Evolutionary conservation across 371 early-diverging fungal genomes (phyloP).

Genomic region (Thermomucor indicae-seudaticae): DNA sequence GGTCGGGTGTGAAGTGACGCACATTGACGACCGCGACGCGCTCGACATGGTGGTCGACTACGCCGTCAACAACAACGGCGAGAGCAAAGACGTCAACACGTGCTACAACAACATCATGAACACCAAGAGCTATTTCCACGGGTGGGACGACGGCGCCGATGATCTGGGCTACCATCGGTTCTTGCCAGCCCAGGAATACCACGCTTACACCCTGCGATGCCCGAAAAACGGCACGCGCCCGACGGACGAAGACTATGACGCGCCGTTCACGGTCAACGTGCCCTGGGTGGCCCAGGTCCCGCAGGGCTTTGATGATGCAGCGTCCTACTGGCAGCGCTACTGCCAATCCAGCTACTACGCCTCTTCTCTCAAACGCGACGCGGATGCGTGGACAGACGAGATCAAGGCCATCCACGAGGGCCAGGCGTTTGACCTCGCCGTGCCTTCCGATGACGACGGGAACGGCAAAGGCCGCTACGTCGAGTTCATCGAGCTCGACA

Average conservation of each 20-base stretch:
- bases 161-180: constrained; percentile 53
- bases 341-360: constrained; percentile 33
- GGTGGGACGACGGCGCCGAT: constrained; percentile 54
- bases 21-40: constrained; percentile 43
- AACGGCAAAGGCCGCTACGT: constrained; percentile 22
- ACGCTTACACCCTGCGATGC: constrained; percentile 43
- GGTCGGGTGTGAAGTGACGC: constrained; percentile 45
- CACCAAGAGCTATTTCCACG: constrained; percentile 50
- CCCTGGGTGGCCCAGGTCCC: constrained; percentile 50
- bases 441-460: constrained; percentile 15
- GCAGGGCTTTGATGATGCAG: constrained; percentile 26
- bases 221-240: constrained; percentile 36
- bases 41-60: constrained; percentile 50
- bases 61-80: constrained; percentile 52
- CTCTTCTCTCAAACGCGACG: constrained; percentile 9
- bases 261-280: constrained; percentile 43
- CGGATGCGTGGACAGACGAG: constrained; percentile 24
- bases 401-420: constrained; percentile 33
- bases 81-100: constrained; percentile 49
- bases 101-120: constrained; percentile 53
- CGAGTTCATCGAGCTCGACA: constrained; percentile 32
- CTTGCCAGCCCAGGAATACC: constrained; percentile 46
- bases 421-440: constrained; percentile 21
- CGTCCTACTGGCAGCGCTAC: constrained; percentile 36
- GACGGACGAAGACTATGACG: constrained; percentile 36